Base-by-base conservation (phyloP, 2,329 filamentous ascomycete genomes). In the Podosphaera aphanis region DNA sequence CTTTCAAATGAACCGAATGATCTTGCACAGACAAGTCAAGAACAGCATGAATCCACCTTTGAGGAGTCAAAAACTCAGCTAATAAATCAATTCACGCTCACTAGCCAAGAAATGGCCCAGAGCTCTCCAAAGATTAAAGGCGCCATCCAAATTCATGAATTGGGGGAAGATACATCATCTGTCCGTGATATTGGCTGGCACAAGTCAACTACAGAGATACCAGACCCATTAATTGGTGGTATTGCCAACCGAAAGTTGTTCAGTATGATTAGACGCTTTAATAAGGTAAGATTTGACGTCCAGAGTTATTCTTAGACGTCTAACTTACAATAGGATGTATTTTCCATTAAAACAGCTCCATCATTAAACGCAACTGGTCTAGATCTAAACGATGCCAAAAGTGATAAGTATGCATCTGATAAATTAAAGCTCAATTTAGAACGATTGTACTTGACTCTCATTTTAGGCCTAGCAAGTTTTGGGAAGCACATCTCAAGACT, bases 381-480 rank as follows among this genome's bases (percentile, higher is more conserved):
- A 33, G 83, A 92, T 59, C 68, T 92, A 48, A 83, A 85, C 53
- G 78, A 83, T 47, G 77, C 82, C 3, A 78, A 85, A 35, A 77
- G 88, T 46, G 83, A 90, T 52, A 79, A 86, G 47, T 90, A 90
- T 59, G 83, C 79, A 0, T 83, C 83, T 0, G 83, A 90, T 56
- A 90, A 90, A 62, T 64, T 92, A 39, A 70, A 83, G 10, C 73
- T 77, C 2, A 84, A 80, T 45, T 59, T 90, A 3, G 84, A 92
- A 61, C 69, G 84, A 13, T 64, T 90, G 10, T 92, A 92, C 58
- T 85, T 84, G 69, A 83, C 79, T 0, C 73, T 92, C 0, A 65
- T 79, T 6, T 70, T 86, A 43, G 69, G 75, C 13, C 40, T 84
- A 11, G 68, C 84, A 38, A 68, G 66, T 0, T 69, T 73, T 15